phyloP scores from a whole-genome alignment of 2,329 filamentous ascomycete species.

The Lasiodiplodia sp. region DNA sequence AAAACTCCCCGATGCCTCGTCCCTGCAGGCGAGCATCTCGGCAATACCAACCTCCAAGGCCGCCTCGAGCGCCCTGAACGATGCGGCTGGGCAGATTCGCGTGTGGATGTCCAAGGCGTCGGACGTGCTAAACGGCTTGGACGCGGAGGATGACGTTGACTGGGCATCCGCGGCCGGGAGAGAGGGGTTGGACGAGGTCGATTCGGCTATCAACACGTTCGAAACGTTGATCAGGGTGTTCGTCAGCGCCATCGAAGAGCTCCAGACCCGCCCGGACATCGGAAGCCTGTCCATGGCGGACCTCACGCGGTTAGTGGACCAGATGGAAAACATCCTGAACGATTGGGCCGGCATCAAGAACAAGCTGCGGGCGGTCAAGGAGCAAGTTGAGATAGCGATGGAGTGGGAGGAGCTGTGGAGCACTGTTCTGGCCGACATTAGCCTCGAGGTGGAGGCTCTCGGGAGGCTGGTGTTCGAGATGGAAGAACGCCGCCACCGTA shows the following conservation, averaged over 20 bases:
- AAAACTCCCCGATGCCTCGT: conserved; percentile 83
- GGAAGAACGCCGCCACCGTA: conserved; percentile 92
- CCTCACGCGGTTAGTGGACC: conserved; percentile 76
- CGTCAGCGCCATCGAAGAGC: conserved; percentile 88
- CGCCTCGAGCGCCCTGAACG: conserved; percentile 83
- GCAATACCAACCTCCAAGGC: conserved; percentile 84
- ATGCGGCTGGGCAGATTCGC: conserved; percentile 89
- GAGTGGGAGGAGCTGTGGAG: conserved; percentile 99
- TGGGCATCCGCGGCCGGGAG: conserved; percentile 91
- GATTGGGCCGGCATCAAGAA: conserved; percentile 86
- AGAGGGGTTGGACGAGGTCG: conserved; percentile 75
- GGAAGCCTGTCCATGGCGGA: conserved; percentile 72
- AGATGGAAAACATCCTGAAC: conserved; percentile 86
- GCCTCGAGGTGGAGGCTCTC: conserved; percentile 83
- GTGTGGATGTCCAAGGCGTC: conserved; percentile 93
- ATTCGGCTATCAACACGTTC: conserved; percentile 79
- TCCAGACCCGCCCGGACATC: conserved; percentile 83
- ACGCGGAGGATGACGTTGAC: conserved; percentile 96
- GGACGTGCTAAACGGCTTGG: conserved; percentile 85
- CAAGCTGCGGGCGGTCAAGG: conserved; percentile 80
- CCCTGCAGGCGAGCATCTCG: conserved; percentile 81
- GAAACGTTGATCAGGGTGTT: conserved; percentile 92
- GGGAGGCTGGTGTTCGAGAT: conserved; percentile 90
- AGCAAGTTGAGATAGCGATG: conserved; percentile 95
- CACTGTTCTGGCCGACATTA: conserved; percentile 90